Percentiles rank a stretch among this genome's conserved stretches.
Conservation (phyloP, 768 basidiomycete species). For the Serendipita sp. region DNA sequence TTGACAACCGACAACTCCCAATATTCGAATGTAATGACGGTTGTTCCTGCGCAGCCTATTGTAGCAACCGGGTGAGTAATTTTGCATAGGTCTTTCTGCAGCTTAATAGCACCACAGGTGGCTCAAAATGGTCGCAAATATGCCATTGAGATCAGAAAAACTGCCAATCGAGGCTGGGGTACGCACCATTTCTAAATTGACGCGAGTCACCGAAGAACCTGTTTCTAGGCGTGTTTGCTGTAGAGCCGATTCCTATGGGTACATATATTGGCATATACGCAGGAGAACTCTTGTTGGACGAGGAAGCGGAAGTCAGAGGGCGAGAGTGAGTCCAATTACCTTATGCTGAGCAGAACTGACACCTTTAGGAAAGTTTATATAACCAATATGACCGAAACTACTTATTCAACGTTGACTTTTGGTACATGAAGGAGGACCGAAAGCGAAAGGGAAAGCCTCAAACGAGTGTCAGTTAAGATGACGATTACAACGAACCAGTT, state of each 20-base stretch:
- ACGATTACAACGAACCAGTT: background rate
- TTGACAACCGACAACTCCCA: conserved; percentile 31
- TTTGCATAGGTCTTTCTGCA: background rate
- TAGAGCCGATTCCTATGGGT: conserved; percentile 44
- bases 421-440: conserved; percentile 33
- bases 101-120: conserved; percentile 32
- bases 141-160: conserved; percentile 50
- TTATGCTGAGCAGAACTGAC: background rate
- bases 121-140: conserved; percentile 64
- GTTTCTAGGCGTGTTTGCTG: conserved; percentile 51
- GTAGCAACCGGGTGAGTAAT: conserved; percentile 55
- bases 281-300: conserved; percentile 63
- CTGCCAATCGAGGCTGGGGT: conserved; percentile 78
- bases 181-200: conserved; percentile 12
- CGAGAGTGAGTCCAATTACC: conserved; percentile 16
- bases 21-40: conserved; percentile 78
- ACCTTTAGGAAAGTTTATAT: conserved; percentile 36
- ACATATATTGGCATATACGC: conserved; percentile 73
- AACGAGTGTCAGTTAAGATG: conserved; percentile 12
- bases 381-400: conserved; percentile 62
- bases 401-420: conserved; percentile 70
- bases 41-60: conserved; percentile 69
- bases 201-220: background rate
- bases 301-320: conserved; percentile 51
- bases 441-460: conserved; percentile 9